Percentiles rank a stretch among this genome's conserved stretches.
Evolutionary conservation across 1,284 basidiomycete genomes (phyloP).

Genomic region (Ceratobasidium sp.): DNA sequence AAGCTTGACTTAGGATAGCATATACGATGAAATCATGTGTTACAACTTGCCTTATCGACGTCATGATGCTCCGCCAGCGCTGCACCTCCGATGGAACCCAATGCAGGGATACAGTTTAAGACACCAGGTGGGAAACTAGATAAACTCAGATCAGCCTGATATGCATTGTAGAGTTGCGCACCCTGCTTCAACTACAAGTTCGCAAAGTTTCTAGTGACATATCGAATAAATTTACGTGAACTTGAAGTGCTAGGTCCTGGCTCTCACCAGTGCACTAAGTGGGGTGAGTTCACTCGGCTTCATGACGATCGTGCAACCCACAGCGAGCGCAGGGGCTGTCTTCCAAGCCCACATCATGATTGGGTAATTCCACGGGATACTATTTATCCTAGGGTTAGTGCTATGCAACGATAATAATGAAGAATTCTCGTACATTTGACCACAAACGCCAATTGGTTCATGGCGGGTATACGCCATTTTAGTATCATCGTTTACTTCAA

Average conservation of each 20-base stretch:
- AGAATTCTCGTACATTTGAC: constrained; percentile 70
- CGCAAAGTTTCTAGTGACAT: constrained; percentile 70
- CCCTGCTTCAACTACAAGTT: constrained; percentile 81
- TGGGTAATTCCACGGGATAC: constrained; percentile 92
- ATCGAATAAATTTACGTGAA: constrained; percentile 12
- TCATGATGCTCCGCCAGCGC: constrained; percentile 78
- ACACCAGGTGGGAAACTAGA: constrained; percentile 88
- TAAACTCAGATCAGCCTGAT: neutral
- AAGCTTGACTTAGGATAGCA: constrained; percentile 6
- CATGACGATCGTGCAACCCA: constrained; percentile 87
- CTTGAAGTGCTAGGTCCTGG: too few relatives aligned
- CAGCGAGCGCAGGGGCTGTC: constrained; percentile 86
- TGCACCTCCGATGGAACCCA: constrained; percentile 83
- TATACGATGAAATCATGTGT: neutral
- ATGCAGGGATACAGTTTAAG: constrained; percentile 85
- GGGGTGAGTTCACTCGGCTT: constrained; percentile 94
- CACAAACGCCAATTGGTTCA: constrained; percentile 93
- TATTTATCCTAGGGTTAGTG: constrained; percentile 46
- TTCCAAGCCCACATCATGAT: constrained; percentile 95
- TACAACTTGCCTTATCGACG: constrained; percentile 68
- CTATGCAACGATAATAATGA: neutral
- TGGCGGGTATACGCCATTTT: constrained; percentile 88
- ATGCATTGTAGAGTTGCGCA: constrained; percentile 47
- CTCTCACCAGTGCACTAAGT: constrained; percentile 80
- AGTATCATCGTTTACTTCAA: constrained; percentile 79